Evolutionary conservation across 2,329 filamentous ascomycete genomes (phyloP).

Genomic region (Colletotrichum sp.): DNA sequence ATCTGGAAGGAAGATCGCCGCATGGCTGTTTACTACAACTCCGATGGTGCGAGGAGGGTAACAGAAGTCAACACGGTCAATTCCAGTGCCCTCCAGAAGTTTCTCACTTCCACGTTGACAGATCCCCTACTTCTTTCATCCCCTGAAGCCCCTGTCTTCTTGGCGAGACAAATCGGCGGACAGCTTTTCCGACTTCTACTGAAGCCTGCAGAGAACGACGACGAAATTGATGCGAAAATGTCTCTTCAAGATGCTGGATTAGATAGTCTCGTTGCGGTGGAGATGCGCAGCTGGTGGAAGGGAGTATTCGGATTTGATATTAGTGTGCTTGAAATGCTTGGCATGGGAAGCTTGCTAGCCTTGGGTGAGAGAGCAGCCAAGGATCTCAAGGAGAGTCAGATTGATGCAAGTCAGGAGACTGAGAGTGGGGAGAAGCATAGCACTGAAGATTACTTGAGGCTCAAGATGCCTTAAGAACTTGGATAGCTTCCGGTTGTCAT

Average conservation of each 20-base stretch:
- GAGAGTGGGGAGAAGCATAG: not conserved
- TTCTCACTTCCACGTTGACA: not conserved
- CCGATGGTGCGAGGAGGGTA: not conserved
- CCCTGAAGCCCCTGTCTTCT: not conserved
- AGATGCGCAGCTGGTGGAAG: slow-evolving; percentile 28
- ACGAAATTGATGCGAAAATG: not conserved
- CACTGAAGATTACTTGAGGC: not conserved
- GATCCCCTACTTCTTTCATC: not conserved
- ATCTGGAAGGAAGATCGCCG: slow-evolving; percentile 25
- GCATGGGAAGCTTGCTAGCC: slow-evolving; percentile 18
- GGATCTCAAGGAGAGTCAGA: not conserved
- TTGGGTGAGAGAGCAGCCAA: slow-evolving; percentile 14
- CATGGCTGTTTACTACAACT: slow-evolving; percentile 28
- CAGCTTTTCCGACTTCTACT: slow-evolving; percentile 22
- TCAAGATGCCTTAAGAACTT: slow-evolving; percentile 9
- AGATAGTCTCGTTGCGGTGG: slow-evolving; percentile 27
- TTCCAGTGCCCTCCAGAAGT: not conserved
- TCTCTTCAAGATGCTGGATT: slow-evolving; percentile 18
- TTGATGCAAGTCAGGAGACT: not conserved
- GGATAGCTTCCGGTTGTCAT: not conserved
- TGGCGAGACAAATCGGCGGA: slow-evolving; percentile 20
- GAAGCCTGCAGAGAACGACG: slow-evolving; percentile 24
- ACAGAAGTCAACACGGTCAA: slow-evolving; percentile 27
- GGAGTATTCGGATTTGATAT: slow-evolving; percentile 24
- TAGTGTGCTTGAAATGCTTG: slow-evolving; percentile 20